Percentiles rank a stretch among this genome's conserved stretches.
Evolutionary conservation across 495 filamentous ascomycete species (phyloP).

Genomic region (Podospora australis): DNA sequence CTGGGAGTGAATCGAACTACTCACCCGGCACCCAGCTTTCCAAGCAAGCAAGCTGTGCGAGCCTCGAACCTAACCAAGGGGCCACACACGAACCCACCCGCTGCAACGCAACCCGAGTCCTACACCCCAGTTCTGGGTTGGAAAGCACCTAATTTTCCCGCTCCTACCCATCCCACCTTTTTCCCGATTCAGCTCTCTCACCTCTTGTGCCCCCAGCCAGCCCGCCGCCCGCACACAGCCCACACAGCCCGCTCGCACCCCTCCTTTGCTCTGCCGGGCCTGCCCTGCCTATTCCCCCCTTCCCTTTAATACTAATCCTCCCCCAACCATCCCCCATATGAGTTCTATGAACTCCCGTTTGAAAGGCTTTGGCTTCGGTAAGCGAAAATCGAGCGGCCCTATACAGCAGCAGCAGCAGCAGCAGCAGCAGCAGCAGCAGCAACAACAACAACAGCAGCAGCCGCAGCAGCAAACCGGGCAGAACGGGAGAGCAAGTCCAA

Average conservation of each 20-base stretch:
- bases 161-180: slow-evolving; percentile 5
- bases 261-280: too few relatives aligned
- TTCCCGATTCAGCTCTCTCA: slow-evolving; percentile 17
- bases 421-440: slow-evolving; percentile 7
- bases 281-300: slow-evolving; percentile 13
- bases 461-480: slow-evolving; percentile 2
- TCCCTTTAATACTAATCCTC: slow-evolving; percentile 20
- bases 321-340: slow-evolving; percentile 40
- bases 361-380: slow-evolving; percentile 53
- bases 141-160: slow-evolving; percentile 11
- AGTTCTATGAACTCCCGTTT: slow-evolving; percentile 57
- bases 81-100: slow-evolving; percentile 9
- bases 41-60: slow-evolving; percentile 17
- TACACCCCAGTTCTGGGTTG: slow-evolving; percentile 6
- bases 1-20: too few relatives aligned
- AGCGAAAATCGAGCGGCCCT: slow-evolving; percentile 47
- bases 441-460: too few relatives aligned
- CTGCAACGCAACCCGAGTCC: slow-evolving; percentile 13
- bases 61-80: background rate
- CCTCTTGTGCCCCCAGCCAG: slow-evolving; percentile 15
- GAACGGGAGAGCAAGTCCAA: slow-evolving; percentile 20
- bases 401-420: too few relatives aligned
- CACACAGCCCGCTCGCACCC: slow-evolving; percentile 10
- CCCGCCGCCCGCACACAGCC: slow-evolving; percentile 16
- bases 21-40: too few relatives aligned